Base-by-base conservation (phyloP, 2,329 filamentous ascomycete species). In the Pseudogymnoascus pannorum region DNA sequence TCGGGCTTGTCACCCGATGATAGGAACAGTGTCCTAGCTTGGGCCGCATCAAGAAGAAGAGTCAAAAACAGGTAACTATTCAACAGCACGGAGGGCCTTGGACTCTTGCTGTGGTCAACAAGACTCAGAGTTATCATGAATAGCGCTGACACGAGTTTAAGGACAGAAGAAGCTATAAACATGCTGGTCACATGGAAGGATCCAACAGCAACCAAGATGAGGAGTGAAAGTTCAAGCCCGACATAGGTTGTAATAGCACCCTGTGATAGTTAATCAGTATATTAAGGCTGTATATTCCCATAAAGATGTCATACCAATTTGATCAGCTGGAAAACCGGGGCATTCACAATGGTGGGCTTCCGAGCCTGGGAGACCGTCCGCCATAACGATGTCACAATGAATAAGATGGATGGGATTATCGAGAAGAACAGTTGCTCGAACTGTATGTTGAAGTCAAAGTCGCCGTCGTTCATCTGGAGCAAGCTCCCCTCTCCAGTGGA, bases 11-110 rank as follows among this genome's bases (percentile, higher is more conserved):
- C 61, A 18, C 18, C 57, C 20, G 33, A 38, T 24, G 33, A 58
- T 36, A 80, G 69, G 71, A 75, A 80, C 2, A 76, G 63, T 0
- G 78, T 80, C 7, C 79, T 71, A 0, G 71, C 69, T 62, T 76
- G 76, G 0, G 73, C 72, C 2, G 73, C 67, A 33, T 81, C 79
- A 16, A 80, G 72, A 1, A 81, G 65, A 0, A 78, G 64, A 1
- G 76, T 76, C 2, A 80, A 31, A 5, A 75, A 63, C 4, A 81
- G 63, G 54, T 76, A 81, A 8, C 67, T 63, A 16, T 68, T 74
- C n/a, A 81, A 66, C 3, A 81, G 60, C 0, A 76, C 68, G 0
- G 79, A 81, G 0, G 79, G 78, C 1, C 76, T 69, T 0, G 68
- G 71, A 1, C 74, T 69, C 12, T 68, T 70, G 20, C 65, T 65